A percentile compares a stretch with the other conserved stretches of the same genome.
Evolutionary conservation across 371 early-diverging fungal species (phyloP).

Genomic region (Smittium mucronatum): DNA sequence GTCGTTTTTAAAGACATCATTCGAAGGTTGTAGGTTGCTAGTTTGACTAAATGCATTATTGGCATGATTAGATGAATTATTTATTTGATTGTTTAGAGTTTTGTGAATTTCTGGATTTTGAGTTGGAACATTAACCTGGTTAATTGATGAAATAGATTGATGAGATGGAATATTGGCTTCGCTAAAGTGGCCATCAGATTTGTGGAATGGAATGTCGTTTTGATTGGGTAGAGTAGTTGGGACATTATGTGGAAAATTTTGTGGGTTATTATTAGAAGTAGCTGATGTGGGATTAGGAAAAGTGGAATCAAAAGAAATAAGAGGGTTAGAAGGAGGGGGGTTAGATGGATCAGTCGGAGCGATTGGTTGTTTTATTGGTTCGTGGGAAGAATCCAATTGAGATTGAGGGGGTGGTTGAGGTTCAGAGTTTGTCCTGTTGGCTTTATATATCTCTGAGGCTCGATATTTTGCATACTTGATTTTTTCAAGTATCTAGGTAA

Average conservation of each 20-base stretch:
- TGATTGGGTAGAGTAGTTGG: too few species aligned
- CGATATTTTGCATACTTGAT: constrained; percentile 93
- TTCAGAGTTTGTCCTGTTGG: constrained; percentile 67
- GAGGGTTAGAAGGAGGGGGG: too few species aligned
- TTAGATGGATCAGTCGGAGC: not conserved
- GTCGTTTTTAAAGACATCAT: not conserved
- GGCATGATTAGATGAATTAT: not conserved
- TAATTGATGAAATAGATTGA: not conserved
- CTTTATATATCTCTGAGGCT: constrained; percentile 84
- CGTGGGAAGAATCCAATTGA: constrained; percentile 12
- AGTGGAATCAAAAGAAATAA: too few species aligned
- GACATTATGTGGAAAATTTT: too few species aligned
- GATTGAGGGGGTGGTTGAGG: constrained; percentile 47
- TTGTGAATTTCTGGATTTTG: not conserved
- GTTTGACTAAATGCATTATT: not conserved
- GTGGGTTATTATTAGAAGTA: too few species aligned
- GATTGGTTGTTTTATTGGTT: not conserved
- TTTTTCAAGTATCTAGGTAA: constrained; percentile 65
- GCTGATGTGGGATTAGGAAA: too few species aligned
- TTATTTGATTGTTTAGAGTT: not conserved
- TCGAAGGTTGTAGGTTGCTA: not conserved
- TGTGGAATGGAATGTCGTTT: not conserved
- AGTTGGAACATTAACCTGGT: too few species aligned
- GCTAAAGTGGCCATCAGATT: not conserved
- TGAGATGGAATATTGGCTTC: not conserved